phyloP scores from a whole-genome alignment of 2,329 filamentous ascomycete genomes.

The Aurifilum marmelostoma region DNA sequence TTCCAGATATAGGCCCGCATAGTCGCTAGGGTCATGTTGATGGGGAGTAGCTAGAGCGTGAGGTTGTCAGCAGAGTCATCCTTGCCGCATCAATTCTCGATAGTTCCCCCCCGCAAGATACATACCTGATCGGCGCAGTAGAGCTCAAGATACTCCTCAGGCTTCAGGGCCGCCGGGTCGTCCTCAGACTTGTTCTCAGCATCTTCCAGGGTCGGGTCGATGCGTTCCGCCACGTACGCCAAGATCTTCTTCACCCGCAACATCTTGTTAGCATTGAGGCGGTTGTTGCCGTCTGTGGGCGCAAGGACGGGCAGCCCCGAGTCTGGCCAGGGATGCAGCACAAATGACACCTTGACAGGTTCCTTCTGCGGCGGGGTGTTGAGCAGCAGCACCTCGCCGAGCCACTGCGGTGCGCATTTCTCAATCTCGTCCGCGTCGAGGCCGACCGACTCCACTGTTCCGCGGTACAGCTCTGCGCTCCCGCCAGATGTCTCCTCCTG shows the following conservation, averaged over 20 bases:
- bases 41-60: conserved; percentile 63
- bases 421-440: conserved; percentile 82
- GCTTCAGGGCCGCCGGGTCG: conserved; percentile 65
- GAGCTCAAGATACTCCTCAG: conserved; percentile 92
- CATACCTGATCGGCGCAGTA: conserved; percentile 91
- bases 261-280: conserved; percentile 96
- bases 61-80: conserved; percentile 7
- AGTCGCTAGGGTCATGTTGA: conserved; percentile 90
- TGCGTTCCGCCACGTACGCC: conserved; percentile 87
- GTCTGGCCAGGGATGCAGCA: conserved; percentile 80
- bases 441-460: conserved; percentile 78
- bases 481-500: conserved; percentile 71
- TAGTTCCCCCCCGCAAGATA: conserved; percentile 26
- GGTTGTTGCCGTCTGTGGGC: conserved; percentile 78
- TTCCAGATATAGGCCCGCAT: conserved; percentile 93
- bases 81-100: background rate
- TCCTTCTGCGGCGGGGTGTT: conserved; percentile 86
- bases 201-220: conserved; percentile 60
- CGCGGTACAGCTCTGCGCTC: conserved; percentile 85
- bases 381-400: conserved; percentile 83
- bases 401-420: conserved; percentile 85
- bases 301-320: conserved; percentile 71
- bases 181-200: conserved; percentile 57
- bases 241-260: conserved; percentile 93
- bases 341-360: conserved; percentile 94